Evolutionary conservation across 306 rosid genomes (phyloP), one percentile per base, ranked within the genome.

Genomic region (Lupinus albus): DNA sequence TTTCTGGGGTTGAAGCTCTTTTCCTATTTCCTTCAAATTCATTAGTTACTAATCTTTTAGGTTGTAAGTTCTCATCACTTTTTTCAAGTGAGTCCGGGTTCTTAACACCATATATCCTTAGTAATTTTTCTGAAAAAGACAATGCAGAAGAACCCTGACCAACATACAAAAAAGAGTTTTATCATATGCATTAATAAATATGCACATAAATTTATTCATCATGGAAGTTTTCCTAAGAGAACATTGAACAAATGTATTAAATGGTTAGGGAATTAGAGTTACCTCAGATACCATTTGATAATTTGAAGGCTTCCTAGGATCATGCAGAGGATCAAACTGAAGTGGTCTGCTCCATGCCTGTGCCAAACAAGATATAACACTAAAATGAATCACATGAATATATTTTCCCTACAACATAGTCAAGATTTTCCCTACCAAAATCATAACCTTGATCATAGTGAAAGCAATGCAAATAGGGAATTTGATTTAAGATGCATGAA

Each of bases 11-110:
- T 21, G 64, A 66, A 70, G 57, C 15, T 20, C 32, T 50, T 42
- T 44, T 70, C 32, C 48, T 58, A 7, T 64, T 61, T 42, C 74
- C 62, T 20, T 10, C 42, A 32, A 80, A 52, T 65, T 60, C 65
- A 3, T 9, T 11, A 42, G 46, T 49, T n/a, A 4, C 30, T 30
- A 13, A n/a, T 16, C 16, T 61, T 28, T 14, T 16, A 36, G 53
- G 44, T 45, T 57, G 62, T 1, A 64, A 61, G 68, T 55, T 75
- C 18, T 21, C 64, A 15, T 76, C 25, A 12, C 15, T 6, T 66
- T 5, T 36, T 14, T 42, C 17, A 72, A 10, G 7, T 7, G 70
- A 39, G 38, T 68, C 56, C 72, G 28, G 15, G 67, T 16, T 44
- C 18, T 61, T 63, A 15, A 12, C 81, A 14, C 8, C 53, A 49